Conservation (phyloP, 441 rosid species). For the Gossypium gossypioides region DNA sequence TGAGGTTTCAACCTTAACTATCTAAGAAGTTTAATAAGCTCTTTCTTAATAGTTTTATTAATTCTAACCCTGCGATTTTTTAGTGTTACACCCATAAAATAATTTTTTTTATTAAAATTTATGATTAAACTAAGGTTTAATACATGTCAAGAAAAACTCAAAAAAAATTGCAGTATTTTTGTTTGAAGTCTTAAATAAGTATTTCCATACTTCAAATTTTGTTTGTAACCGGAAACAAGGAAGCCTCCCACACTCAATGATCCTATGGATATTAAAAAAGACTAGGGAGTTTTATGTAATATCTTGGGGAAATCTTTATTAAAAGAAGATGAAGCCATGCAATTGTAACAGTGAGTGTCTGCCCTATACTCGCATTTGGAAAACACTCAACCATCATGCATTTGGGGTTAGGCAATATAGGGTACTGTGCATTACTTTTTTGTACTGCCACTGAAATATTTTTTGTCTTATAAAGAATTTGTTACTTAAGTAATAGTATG, state of each 20-base stretch:
- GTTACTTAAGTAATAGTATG: not conserved
- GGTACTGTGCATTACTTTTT: not conserved
- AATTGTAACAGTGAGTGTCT: not conserved
- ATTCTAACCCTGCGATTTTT: too few species aligned
- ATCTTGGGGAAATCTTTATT: not conserved
- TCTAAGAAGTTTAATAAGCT: too few species aligned
- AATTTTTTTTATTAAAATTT: not conserved
- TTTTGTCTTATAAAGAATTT: not conserved
- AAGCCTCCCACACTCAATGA: not conserved
- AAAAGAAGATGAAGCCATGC: not conserved
- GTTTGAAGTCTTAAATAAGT: not conserved
- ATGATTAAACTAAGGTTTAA: not conserved
- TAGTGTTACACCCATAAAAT: not conserved
- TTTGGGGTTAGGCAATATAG: not conserved
- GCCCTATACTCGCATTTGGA: not conserved
- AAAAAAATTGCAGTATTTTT: not conserved
- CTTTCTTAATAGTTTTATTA: too few species aligned
- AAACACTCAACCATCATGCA: not conserved
- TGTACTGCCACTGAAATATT: not conserved
- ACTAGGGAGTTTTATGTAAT: not conserved
- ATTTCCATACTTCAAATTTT: not conserved
- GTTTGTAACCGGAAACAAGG: not conserved
- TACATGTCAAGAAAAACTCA: not conserved
- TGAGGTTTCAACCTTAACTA: too few species aligned
- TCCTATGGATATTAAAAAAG: not conserved